These are phyloP conservation scores for Globisporangium acanthophoron DNA, from an alignment of 352 stramenopile genomes.

Conservation along the genomic window DNA sequence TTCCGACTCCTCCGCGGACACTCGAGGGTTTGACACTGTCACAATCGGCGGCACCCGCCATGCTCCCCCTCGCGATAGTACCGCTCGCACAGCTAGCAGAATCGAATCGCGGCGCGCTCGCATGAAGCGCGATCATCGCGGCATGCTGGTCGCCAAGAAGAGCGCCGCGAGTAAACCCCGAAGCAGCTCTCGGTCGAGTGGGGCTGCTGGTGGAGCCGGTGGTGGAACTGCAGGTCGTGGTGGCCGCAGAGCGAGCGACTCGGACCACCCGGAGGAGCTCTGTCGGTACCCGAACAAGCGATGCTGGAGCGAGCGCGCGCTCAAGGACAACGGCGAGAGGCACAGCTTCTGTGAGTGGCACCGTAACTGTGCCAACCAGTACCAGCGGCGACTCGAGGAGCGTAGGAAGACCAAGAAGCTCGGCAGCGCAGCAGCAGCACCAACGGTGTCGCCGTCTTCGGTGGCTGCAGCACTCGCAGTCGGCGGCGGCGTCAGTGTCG, in stretches of 20 bases:
- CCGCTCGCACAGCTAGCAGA: background rate
- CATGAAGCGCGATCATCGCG: conserved; percentile 12
- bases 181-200: background rate
- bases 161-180: background rate
- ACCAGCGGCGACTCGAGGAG: conserved; percentile 67
- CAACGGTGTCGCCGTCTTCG: conserved; percentile 1
- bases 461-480: conserved; percentile 8
- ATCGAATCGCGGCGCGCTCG: background rate
- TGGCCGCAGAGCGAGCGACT: background rate
- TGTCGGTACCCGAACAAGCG: conserved; percentile 70
- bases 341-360: conserved; percentile 77
- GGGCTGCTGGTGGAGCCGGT: background rate
- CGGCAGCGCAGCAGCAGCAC: conserved; percentile 15
- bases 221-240: background rate
- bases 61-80: no score
- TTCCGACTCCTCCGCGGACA: conserved; percentile 8
- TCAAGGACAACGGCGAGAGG: conserved; percentile 69
- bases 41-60: background rate
- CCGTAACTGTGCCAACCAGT: conserved; percentile 63
- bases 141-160: background rate
- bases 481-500: background rate
- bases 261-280: conserved; percentile 10
- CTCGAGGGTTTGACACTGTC: conserved; percentile 8
- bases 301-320: conserved; percentile 53
- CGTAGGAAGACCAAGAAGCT: conserved; percentile 25